Evolutionary conservation across 257 asterid genomes (phyloP), one percentile per base, ranked within the genome.

Genomic region (Oldenlandia corymbosa): DNA sequence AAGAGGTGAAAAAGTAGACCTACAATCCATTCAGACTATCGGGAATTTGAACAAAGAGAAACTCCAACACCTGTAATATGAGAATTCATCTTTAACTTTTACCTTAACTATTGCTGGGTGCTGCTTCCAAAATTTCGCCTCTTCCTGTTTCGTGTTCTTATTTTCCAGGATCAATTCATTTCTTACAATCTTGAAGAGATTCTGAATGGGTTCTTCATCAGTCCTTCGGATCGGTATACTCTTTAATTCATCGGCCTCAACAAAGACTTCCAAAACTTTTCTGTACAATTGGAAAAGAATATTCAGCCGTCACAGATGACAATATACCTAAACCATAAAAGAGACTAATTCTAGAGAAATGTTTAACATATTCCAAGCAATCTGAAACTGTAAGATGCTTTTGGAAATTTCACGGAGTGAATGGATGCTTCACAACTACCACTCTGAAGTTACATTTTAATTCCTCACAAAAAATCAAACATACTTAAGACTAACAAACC

Each of bases 41-140:
- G 42, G 31, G 34, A 63, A 2, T 10, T 26, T 58, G 7, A 21
- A 53, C 39, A 51, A 23, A 16, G 43, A 60, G 63, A 45, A 61
- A 60, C 54, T 14, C 64, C 45, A 30, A 17, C 17, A 13, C 12
- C 21, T 46, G 56, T 46, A 64, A 49, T 13, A 62, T 32, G 57
- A 49, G 31, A 39, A 30, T 47, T 36, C 61, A 50, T 76, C 73
- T 27, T 16, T 5, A 47, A 27, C 20, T 21, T 58, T 73, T 76
- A 87, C 99, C 95, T 89, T 92, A 72, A 85, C 79, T 68, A 78
- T 73, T 36, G 91, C 86, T 0, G 97, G 96, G 67, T 87, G 95
- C 81, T 81, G 95, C 81, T 87, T 87, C 95, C 95, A 92, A 72
- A 85, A 92, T 74, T 92, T 92, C 39, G 91, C 84, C 78, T 89